Base-by-base conservation (phyloP, 805 yeast genomes). In the Zygosaccharomyces lentus region DNA sequence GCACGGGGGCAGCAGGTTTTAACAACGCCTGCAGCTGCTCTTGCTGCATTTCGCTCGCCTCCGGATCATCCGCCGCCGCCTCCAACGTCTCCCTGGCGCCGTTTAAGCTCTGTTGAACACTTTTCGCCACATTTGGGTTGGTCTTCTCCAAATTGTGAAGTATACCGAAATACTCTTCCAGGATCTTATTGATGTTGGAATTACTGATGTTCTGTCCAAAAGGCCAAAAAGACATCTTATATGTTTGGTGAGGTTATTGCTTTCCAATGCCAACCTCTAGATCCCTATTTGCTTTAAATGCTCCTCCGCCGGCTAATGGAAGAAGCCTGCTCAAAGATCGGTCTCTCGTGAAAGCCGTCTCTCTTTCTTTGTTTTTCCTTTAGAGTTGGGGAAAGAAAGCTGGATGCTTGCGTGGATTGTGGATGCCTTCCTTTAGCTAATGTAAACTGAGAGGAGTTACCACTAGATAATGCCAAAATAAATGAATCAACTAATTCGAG, bases 171-270 rank as follows among this genome's bases (percentile, higher is more conserved):
- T 71, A 71, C 25, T 67, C 69, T 36, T 69, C 75, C 48, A 74
- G 57, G n/a, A 69, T 62, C 52, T 66, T 65, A 51, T 63, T 67
- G 26, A 71, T 63, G 45, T 68, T 63, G 26, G 71, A 61, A 23
- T 61, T 55, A 31, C 56, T 59, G 27, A 55, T 52, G 50, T 60
- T 64, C 54, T 67, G 70, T 58, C 72, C 73, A 57, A 71, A 70
- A 16, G 74, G 74, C 76, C 76, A 72, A 52, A 67, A 66, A 15
- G 76, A 70, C 75, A 71, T 71, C 21, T 24, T 51, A 9, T 25
- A 26, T n/a, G 16, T 5, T 27, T 16, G 37, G 13, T 15, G 19
- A 17, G 12, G 3, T 17, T 9, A 19, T 17, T 13, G 9, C 27
- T 10, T 21, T 21, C 13, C 10, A 17, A n/a, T 21, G 19, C n/a